Percentiles rank a stretch among this genome's conserved stretches.
These are phyloP conservation scores for Raffaelea arxii DNA, from an alignment of 2,329 filamentous ascomycete genomes.

Conservation along the genomic window DNA sequence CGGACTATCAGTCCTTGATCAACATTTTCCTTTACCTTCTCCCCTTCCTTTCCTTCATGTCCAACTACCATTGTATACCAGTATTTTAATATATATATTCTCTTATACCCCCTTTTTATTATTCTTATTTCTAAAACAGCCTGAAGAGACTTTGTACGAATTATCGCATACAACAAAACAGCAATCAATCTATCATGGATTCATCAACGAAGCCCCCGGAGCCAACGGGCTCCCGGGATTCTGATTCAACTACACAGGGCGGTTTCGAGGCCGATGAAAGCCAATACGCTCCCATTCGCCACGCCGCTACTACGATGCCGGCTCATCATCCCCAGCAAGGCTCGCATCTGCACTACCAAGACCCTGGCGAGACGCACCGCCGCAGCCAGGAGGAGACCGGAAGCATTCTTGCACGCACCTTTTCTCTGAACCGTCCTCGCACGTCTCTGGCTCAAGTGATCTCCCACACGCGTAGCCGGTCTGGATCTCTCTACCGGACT, in stretches of 20 bases:
- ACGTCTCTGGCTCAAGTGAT: constrained; percentile 4
- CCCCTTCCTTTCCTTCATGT: neutral
- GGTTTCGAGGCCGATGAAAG: neutral
- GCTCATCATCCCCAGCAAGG: neutral
- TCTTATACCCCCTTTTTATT: neutral
- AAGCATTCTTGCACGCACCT: neutral
- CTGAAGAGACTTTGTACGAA: neutral
- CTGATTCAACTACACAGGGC: neutral
- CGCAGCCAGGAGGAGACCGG: neutral
- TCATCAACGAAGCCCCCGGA: neutral
- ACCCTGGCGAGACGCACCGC: neutral
- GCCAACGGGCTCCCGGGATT: neutral
- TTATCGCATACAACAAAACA: too few species aligned
- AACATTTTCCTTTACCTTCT: neutral
- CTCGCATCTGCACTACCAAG: neutral
- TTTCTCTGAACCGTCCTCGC: constrained; percentile 1
- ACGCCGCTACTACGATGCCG: neutral
- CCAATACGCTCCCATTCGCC: neutral
- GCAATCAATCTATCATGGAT: too few species aligned
- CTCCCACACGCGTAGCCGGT: constrained; percentile 1
- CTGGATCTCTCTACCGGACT: neutral
- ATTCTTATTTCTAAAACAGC: too few species aligned
- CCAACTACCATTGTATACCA: too few species aligned
- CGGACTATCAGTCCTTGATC: too few species aligned
- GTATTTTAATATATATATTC: too few species aligned